phyloP scores from a whole-genome alignment of 139 green algal species.

The Zygnema circumcarinatum region DNA sequence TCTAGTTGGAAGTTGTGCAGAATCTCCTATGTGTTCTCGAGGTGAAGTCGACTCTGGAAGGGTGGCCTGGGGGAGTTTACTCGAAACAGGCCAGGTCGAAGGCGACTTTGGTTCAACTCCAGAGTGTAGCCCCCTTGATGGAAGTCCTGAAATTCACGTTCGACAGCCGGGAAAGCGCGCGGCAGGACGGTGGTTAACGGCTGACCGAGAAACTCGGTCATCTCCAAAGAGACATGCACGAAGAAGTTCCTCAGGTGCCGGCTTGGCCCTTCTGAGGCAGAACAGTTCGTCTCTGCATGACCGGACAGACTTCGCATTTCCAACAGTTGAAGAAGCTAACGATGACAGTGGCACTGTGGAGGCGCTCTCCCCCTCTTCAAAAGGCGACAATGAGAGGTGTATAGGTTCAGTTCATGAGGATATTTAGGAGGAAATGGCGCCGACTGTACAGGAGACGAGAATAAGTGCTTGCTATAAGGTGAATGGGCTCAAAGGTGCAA shows the following conservation, averaged over 20 bases:
- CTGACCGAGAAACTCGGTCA: not conserved
- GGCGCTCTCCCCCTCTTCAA: not conserved
- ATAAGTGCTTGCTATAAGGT: no score
- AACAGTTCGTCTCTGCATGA: not conserved
- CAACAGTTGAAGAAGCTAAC: not conserved
- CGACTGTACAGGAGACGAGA: no score
- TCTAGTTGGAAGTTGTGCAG: not conserved
- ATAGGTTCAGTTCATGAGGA: no score
- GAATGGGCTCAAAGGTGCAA: no score
- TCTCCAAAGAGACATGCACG: not conserved
- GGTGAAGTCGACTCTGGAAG: not conserved
- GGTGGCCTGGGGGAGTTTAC: not conserved
- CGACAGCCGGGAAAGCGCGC: not conserved
- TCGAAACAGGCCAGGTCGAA: not conserved
- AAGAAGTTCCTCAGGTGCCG: no score
- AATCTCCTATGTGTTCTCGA: not conserved
- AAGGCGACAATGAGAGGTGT: no score
- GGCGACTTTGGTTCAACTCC: not conserved
- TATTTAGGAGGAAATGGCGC: no score
- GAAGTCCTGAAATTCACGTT: not conserved
- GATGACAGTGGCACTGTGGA: not conserved
- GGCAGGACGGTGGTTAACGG: not conserved
- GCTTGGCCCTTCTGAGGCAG: not conserved
- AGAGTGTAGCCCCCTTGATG: not conserved
- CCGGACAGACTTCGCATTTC: not conserved